These are phyloP conservation scores for Fusarium foetens DNA, from an alignment of 2,329 filamentous ascomycete species.

Conservation along the genomic window DNA sequence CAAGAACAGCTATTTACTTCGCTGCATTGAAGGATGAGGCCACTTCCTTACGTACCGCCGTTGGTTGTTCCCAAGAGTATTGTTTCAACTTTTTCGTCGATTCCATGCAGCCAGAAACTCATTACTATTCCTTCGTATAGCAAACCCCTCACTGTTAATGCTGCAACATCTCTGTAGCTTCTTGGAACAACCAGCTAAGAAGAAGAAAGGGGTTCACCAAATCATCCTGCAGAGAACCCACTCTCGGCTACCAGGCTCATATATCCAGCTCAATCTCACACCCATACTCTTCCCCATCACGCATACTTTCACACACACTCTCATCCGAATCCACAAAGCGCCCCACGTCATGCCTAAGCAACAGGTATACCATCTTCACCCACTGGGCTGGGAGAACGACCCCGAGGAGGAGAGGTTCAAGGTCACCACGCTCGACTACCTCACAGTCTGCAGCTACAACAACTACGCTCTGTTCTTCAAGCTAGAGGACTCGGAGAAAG, in stretches of 20 bases:
- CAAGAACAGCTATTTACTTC: not conserved
- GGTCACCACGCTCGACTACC: slow-evolving; percentile 52
- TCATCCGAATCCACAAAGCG: not conserved
- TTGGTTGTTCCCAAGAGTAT: too few relatives aligned
- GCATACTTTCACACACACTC: not conserved
- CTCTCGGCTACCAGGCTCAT: not conserved
- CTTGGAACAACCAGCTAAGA: not conserved
- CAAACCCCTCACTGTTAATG: not conserved
- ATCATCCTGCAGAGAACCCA: not conserved
- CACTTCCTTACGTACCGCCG: not conserved
- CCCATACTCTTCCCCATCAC: not conserved
- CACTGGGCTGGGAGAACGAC: slow-evolving; percentile 40
- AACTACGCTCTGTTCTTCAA: slow-evolving; percentile 55
- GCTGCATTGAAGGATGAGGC: not conserved
- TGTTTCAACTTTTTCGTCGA: not conserved
- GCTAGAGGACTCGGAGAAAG: slow-evolving; percentile 47
- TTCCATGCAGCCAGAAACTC: not conserved
- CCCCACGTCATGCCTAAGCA: slow-evolving; percentile 42
- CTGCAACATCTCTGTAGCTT: not conserved
- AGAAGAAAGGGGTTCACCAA: not conserved
- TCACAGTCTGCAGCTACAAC: slow-evolving; percentile 49
- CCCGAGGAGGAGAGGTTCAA: slow-evolving; percentile 43
- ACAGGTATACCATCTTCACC: slow-evolving; percentile 46
- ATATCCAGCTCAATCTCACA: not conserved
- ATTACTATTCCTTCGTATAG: rapidly evolving